These are phyloP conservation scores for Hymenoscyphus scutula DNA, from an alignment of 2,329 filamentous ascomycete species.

Conservation along the genomic window DNA sequence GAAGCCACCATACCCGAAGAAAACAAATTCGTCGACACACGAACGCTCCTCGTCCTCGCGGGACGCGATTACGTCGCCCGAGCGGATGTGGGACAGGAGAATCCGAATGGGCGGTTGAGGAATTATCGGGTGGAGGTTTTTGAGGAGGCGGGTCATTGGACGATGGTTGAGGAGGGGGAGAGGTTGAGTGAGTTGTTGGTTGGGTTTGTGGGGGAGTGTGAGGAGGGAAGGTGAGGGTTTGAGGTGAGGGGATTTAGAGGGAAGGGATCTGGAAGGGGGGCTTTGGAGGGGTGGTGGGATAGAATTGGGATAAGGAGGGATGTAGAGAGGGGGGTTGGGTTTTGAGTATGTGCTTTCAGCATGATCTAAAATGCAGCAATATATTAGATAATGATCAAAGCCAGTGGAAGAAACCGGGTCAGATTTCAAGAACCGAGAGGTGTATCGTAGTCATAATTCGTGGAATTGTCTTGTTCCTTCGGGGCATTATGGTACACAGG, in stretches of 20 bases:
- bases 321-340: too few species aligned
- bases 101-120: background rate
- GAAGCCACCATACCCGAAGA: background rate
- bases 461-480: too few species aligned
- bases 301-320: too few species aligned
- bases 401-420: too few species aligned
- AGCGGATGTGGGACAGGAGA: background rate
- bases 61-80: background rate
- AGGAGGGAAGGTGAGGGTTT: background rate
- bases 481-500: too few species aligned
- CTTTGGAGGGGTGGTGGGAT: too few species aligned
- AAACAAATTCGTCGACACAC: background rate
- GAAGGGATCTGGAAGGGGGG: background rate
- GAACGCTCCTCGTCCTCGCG: background rate
- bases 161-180: background rate
- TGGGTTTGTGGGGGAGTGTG: background rate
- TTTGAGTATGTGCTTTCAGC: too few species aligned
- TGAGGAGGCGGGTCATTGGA: slow-evolving; percentile 9
- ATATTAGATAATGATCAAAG: too few species aligned
- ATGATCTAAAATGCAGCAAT: too few species aligned
- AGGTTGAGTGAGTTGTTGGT: background rate
- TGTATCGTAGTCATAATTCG: too few species aligned
- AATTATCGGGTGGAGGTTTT: background rate
- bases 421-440: too few species aligned
- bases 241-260: background rate